These are phyloP conservation scores for Cladosporium sp. DNA, from an alignment of 2,329 filamentous ascomycete genomes.

Conservation along the genomic window DNA sequence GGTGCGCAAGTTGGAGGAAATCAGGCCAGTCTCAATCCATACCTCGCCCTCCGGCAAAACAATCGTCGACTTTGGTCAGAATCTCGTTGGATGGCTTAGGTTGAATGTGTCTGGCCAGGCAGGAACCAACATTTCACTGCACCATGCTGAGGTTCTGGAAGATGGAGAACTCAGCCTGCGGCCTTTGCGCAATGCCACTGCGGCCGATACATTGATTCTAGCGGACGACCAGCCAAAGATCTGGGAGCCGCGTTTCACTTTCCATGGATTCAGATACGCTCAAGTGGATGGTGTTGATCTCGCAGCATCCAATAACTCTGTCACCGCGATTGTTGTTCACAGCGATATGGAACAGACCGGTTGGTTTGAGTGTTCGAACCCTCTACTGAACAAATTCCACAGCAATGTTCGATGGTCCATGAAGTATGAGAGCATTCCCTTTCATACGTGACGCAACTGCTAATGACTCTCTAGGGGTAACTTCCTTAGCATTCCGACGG, in stretches of 20 bases:
- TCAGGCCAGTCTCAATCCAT: slow-evolving; percentile 28
- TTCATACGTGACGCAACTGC: too few relatives aligned
- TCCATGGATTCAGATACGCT: slow-evolving; percentile 51
- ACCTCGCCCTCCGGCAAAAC: slow-evolving; percentile 42
- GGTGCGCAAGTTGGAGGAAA: slow-evolving; percentile 35
- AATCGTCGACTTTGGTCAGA: slow-evolving; percentile 56
- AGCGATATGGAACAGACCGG: slow-evolving; percentile 51
- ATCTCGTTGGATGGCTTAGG: slow-evolving; percentile 50
- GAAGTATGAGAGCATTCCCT: slow-evolving; percentile 25
- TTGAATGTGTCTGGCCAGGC: slow-evolving; percentile 35
- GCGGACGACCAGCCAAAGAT: slow-evolving; percentile 24
- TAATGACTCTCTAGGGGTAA: slow-evolving; percentile 39
- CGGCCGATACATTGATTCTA: slow-evolving; percentile 39
- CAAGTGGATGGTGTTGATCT: slow-evolving; percentile 45
- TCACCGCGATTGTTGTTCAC: slow-evolving; percentile 44
- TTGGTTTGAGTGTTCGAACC: slow-evolving; percentile 50
- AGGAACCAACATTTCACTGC: slow-evolving; percentile 43
- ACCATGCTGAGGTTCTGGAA: slow-evolving; percentile 55
- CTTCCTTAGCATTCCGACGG: slow-evolving; percentile 55
- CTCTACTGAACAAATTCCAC: slow-evolving; percentile 51
- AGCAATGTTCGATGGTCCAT: slow-evolving; percentile 55
- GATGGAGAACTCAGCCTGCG: slow-evolving; percentile 39
- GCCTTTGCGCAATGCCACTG: slow-evolving; percentile 44
- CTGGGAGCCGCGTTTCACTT: slow-evolving; percentile 51
- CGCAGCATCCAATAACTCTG: slow-evolving; percentile 20